These are phyloP conservation scores for Polytolypa hystricis DNA, from an alignment of 2,329 filamentous ascomycete species.

Conservation along the genomic window DNA sequence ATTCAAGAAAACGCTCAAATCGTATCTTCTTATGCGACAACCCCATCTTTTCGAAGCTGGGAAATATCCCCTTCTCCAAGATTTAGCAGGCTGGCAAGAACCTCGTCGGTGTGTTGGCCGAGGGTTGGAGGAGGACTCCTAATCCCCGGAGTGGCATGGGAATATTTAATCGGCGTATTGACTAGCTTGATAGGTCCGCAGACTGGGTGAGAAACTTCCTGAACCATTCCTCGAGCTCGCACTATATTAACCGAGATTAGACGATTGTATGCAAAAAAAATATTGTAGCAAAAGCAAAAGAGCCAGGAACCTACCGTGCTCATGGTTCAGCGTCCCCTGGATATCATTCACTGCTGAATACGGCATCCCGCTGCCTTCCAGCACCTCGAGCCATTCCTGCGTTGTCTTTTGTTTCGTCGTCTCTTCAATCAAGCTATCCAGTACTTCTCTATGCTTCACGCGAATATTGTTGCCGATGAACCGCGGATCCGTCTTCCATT, in stretches of 20 bases:
- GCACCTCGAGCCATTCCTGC: conserved; percentile 70
- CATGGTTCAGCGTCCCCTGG: conserved; percentile 68
- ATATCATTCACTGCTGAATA: conserved; percentile 94
- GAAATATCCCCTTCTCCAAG: conserved; percentile 49
- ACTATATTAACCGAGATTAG: conserved; percentile 30
- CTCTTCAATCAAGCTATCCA: conserved; percentile 69
- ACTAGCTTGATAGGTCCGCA: conserved; percentile 85
- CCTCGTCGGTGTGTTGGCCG: conserved; percentile 75
- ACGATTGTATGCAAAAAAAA: conserved; percentile 4
- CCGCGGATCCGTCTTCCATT: conserved; percentile 46
- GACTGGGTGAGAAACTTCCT: conserved; percentile 67
- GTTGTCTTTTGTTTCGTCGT: conserved; percentile 70
- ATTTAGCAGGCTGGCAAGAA: conserved; percentile 54
- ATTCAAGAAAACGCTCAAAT: too few relatives aligned
- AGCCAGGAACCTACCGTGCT: conserved; percentile 52
- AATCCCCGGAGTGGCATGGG: conserved; percentile 64
- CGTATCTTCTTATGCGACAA: conserved; percentile 42
- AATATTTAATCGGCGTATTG: conserved; percentile 92
- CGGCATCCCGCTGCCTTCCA: conserved; percentile 87
- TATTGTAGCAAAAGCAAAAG: neutral
- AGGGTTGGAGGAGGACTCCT: conserved; percentile 71
- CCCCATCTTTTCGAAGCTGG: conserved; percentile 53
- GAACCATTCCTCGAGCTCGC: conserved; percentile 73
- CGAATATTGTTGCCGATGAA: conserved; percentile 50
- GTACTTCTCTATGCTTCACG: conserved; percentile 56